phyloP scores from a whole-genome alignment of 768 basidiomycete species.

The Daedaleopsis sinensis region DNA sequence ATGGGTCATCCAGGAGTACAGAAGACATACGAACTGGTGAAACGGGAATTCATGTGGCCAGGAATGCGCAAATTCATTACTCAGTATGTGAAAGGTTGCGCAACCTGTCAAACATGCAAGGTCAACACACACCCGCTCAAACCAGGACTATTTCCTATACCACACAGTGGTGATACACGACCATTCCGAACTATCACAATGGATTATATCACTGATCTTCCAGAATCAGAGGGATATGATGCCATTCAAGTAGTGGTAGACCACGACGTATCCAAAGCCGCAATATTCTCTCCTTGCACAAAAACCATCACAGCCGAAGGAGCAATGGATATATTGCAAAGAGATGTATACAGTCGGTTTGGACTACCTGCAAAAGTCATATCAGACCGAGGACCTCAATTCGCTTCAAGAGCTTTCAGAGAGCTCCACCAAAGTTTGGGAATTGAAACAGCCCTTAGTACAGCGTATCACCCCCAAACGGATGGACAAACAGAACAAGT shows the following conservation, averaged over 20 bases:
- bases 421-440: constrained; percentile 33
- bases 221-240: constrained; percentile 19
- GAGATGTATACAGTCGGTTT: constrained; percentile 15
- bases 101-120: constrained; percentile 33
- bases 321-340: constrained; percentile 18
- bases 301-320: constrained; percentile 21
- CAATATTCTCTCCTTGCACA: constrained; percentile 29
- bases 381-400: constrained; percentile 26
- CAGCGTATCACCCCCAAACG: constrained; percentile 47
- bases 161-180: constrained; percentile 1
- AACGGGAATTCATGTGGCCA: constrained; percentile 33
- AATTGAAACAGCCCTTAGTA: constrained; percentile 37
- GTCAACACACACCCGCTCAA: constrained; percentile 11
- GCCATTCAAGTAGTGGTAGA: constrained; percentile 22
- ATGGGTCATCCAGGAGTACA: constrained; percentile 33
- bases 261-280: constrained; percentile 4
- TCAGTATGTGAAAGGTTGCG: constrained; percentile 30
- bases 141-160: constrained; percentile 15
- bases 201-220: constrained; percentile 26
- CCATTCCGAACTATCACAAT: constrained; percentile 11
- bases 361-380: constrained; percentile 11
- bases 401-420: constrained; percentile 36
- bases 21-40: constrained; percentile 27
- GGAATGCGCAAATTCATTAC: constrained; percentile 23
- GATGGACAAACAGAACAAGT: constrained; percentile 45